These are phyloP conservation scores for Sarocladium kiliense DNA, from an alignment of 2,329 filamentous ascomycete genomes.

Conservation along the genomic window DNA sequence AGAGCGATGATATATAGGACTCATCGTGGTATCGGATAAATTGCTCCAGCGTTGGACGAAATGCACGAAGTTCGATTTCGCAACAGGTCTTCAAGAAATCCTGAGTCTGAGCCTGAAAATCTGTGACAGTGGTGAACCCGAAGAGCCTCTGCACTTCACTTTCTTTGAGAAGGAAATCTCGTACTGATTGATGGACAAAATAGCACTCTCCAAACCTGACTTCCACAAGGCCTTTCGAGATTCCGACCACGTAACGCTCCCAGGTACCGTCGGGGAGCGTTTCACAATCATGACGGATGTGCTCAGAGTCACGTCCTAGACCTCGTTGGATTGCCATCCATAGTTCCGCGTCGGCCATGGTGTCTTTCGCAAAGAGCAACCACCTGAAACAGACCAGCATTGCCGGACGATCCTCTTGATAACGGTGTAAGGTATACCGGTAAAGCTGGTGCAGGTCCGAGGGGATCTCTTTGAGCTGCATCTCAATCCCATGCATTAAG, in stretches of 20 bases:
- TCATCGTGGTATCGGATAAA: too few relatives aligned
- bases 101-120: too few relatives aligned
- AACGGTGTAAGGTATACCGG: slow-evolving; percentile 34
- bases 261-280: slow-evolving; percentile 38
- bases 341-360: slow-evolving; percentile 21
- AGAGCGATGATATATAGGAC: too few relatives aligned
- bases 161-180: too few relatives aligned
- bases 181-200: slow-evolving; percentile 48
- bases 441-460: slow-evolving; percentile 41
- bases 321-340: slow-evolving; percentile 24
- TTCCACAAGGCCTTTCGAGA: background rate
- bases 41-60: too few relatives aligned
- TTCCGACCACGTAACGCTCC: background rate
- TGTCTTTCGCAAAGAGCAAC: slow-evolving; percentile 21
- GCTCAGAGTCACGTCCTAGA: slow-evolving; percentile 20
- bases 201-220: background rate
- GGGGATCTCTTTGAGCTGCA: slow-evolving; percentile 29
- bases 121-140: too few relatives aligned
- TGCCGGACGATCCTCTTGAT: slow-evolving; percentile 41
- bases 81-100: too few relatives aligned
- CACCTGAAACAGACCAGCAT: slow-evolving; percentile 29
- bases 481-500: slow-evolving; percentile 15
- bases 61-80: too few relatives aligned
- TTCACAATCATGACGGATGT: slow-evolving; percentile 36
- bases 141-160: too few relatives aligned